These are phyloP conservation scores for Blastocystis sp. DNA, from an alignment of 352 stramenopile species.

Conservation along the genomic window DNA sequence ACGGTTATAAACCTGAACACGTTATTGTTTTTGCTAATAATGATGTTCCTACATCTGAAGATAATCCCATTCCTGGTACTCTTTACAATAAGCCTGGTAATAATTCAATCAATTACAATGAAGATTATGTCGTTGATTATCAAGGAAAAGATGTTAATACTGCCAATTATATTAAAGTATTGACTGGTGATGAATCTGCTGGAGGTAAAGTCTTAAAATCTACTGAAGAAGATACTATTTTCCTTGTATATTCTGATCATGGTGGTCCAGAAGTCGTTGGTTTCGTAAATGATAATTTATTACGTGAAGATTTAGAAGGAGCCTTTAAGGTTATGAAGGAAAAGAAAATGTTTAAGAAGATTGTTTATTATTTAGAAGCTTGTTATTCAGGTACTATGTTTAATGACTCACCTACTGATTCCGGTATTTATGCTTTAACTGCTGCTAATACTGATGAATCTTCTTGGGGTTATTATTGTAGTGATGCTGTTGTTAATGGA, in stretches of 20 bases:
- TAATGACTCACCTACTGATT: slow-evolving; percentile 52
- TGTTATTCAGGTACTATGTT: slow-evolving; percentile 74
- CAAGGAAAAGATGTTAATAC: slow-evolving; percentile 50
- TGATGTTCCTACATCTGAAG: slow-evolving; percentile 55
- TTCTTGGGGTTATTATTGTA: slow-evolving; percentile 65
- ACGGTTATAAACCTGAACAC: slow-evolving; percentile 62
- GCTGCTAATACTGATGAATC: slow-evolving; percentile 63
- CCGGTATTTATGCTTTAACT: slow-evolving; percentile 65
- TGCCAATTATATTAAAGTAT: slow-evolving; percentile 61
- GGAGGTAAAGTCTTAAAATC: slow-evolving; percentile 60
- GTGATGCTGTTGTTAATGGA: slow-evolving; percentile 48
- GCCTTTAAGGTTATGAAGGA: slow-evolving; percentile 58
- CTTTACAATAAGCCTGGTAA: slow-evolving; percentile 61
- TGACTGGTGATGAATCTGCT: slow-evolving; percentile 54
- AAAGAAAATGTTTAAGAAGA: slow-evolving; percentile 63
- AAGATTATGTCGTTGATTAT: slow-evolving; percentile 45
- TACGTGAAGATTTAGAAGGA: slow-evolving; percentile 50
- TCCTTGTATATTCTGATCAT: slow-evolving; percentile 73
- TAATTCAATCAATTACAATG: slow-evolving; percentile 59
- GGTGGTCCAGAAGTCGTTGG: slow-evolving; percentile 58
- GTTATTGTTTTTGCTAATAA: slow-evolving; percentile 75
- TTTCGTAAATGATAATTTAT: slow-evolving; percentile 57
- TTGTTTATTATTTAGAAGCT: slow-evolving; percentile 70
- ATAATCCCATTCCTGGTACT: slow-evolving; percentile 63
- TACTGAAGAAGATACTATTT: slow-evolving; percentile 60